A percentile compares a stretch with the other conserved stretches of the same genome.
These are phyloP conservation scores for Irpex sp. DNA, from an alignment of 1,284 basidiomycete genomes.

Conservation along the genomic window DNA sequence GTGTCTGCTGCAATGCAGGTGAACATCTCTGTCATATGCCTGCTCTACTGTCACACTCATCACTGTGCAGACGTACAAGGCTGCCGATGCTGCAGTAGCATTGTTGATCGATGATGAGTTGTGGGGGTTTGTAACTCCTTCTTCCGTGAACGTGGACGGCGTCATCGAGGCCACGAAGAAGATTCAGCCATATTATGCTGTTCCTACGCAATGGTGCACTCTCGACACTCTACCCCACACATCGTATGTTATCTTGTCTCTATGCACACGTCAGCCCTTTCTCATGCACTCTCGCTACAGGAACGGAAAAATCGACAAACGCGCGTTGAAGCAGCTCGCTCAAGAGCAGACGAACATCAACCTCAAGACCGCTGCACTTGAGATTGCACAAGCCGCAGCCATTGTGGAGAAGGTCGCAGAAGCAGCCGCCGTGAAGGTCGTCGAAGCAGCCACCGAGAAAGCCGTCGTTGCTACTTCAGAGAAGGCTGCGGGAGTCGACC, in stretches of 20 bases:
- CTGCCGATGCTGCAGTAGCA: slow-evolving; percentile 45
- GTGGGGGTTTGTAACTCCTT: slow-evolving; percentile 53
- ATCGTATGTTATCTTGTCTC: slow-evolving; percentile 26
- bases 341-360: slow-evolving; percentile 21
- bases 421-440: not conserved
- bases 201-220: slow-evolving; percentile 42
- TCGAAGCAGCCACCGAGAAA: slow-evolving; percentile 2
- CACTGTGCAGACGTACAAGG: slow-evolving; percentile 34
- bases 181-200: slow-evolving; percentile 58
- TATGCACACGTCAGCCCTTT: not conserved
- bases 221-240: slow-evolving; percentile 48
- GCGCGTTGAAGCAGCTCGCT: slow-evolving; percentile 42
- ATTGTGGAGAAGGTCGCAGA: slow-evolving; percentile 11
- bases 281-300: slow-evolving; percentile 10
- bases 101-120: slow-evolving; percentile 48
- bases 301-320: slow-evolving; percentile 48
- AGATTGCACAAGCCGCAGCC: slow-evolving; percentile 16
- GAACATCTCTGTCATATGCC: slow-evolving; percentile 6
- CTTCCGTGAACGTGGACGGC: slow-evolving; percentile 32
- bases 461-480: slow-evolving; percentile 2
- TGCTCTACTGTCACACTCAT: not conserved
- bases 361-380: slow-evolving; percentile 9
- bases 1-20: slow-evolving; percentile 59
- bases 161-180: slow-evolving; percentile 42
- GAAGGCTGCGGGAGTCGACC: slow-evolving; percentile 5